Conservation (phyloP, 441 rosid species). For the Macaranga tanarius region DNA sequence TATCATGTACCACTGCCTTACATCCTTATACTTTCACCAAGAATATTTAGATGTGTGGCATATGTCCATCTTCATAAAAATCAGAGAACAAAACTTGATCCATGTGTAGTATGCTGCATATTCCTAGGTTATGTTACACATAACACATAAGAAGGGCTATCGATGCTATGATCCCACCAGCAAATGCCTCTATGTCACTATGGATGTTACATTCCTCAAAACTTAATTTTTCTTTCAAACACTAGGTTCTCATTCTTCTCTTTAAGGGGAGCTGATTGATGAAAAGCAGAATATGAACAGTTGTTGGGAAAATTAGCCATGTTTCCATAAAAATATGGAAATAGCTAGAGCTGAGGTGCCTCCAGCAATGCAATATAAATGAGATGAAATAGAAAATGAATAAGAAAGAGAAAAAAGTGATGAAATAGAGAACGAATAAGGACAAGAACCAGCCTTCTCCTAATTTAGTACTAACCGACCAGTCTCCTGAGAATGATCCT, state of each 20-base stretch:
- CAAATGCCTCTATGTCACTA: neutral
- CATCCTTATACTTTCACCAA: neutral
- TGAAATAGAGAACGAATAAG: neutral
- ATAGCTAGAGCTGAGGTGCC: neutral
- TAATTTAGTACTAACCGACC: neutral
- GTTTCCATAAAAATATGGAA: neutral
- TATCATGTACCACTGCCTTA: neutral
- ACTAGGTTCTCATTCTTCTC: neutral
- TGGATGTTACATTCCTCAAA: neutral
- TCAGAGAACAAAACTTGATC: too few relatives aligned
- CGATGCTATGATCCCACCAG: neutral
- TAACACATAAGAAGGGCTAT: conserved; percentile 3
- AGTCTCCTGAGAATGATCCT: neutral
- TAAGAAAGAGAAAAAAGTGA: neutral
- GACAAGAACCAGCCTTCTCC: neutral
- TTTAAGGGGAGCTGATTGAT: neutral
- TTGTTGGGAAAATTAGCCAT: neutral
- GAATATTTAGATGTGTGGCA: too few relatives aligned
- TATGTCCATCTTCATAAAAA: too few relatives aligned
- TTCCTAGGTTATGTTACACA: neutral
- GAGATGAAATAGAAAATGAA: too few relatives aligned
- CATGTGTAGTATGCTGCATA: neutral
- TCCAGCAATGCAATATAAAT: neutral
- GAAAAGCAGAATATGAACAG: neutral
- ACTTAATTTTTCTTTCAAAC: neutral